phyloP scores from a whole-genome alignment of 306 rosid genomes.

The Cicer judaicum region DNA sequence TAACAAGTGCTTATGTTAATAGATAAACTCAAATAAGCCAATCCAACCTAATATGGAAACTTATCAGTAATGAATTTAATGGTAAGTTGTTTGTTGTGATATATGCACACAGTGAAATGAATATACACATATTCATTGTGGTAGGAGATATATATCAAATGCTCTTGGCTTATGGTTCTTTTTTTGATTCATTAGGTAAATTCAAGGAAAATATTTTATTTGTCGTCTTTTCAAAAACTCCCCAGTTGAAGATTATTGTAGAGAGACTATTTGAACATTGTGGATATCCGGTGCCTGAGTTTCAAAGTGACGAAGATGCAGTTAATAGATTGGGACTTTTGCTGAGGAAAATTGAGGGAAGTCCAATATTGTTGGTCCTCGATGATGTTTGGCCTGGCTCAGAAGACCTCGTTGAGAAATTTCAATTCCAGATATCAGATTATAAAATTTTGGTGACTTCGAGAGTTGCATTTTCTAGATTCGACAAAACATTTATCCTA shows the following conservation, averaged over 20 bases:
- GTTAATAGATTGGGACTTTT: slow-evolving; percentile 30
- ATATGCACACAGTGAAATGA: not conserved
- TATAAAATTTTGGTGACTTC: slow-evolving; percentile 76
- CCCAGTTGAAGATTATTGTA: slow-evolving; percentile 51
- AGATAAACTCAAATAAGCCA: not conserved
- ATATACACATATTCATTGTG: not conserved
- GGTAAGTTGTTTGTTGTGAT: not conserved
- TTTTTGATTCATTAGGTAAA: slow-evolving; percentile 45
- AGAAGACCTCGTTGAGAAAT: slow-evolving; percentile 54
- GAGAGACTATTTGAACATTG: slow-evolving; percentile 45
- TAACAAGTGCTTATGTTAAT: not conserved
- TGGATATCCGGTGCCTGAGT: slow-evolving; percentile 39
- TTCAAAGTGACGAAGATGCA: slow-evolving; percentile 42
- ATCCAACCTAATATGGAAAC: not conserved
- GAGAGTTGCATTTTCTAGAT: slow-evolving; percentile 50
- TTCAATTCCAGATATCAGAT: slow-evolving; percentile 44
- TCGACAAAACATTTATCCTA: slow-evolving; percentile 40
- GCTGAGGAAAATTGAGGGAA: slow-evolving; percentile 32
- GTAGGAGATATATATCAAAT: not conserved
- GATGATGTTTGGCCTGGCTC: slow-evolving; percentile 75
- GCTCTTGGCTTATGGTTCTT: slow-evolving; percentile 19
- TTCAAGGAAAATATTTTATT: slow-evolving; percentile 59
- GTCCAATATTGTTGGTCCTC: slow-evolving; percentile 56
- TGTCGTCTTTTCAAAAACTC: slow-evolving; percentile 48
- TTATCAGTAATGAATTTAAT: not conserved